Evolutionary conservation across 2,329 filamentous ascomycete species (phyloP).

Genomic region (Fusarium lateritium): DNA sequence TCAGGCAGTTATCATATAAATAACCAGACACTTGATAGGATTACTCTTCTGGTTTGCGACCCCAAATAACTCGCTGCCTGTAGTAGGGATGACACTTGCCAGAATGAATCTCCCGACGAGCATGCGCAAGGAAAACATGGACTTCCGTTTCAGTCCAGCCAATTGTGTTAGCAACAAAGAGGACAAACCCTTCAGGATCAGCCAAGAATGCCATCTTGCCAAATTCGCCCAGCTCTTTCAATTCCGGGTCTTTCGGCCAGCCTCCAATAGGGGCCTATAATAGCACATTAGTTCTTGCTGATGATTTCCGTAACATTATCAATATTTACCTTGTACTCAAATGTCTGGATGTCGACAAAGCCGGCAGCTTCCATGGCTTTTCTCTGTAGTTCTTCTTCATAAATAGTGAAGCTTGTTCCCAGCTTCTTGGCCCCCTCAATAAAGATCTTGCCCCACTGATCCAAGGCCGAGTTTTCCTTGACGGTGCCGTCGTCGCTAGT

Average conservation of each 20-base stretch:
- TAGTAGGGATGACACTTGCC: slow-evolving; percentile 18
- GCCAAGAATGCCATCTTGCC: slow-evolving; percentile 11
- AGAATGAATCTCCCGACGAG: slow-evolving; percentile 8
- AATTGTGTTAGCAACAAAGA: slow-evolving; percentile 21
- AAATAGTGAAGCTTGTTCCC: not conserved
- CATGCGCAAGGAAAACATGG: slow-evolving; percentile 18
- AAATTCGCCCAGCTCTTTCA: slow-evolving; percentile 17
- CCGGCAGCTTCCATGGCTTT: slow-evolving; percentile 25
- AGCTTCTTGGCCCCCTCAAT: slow-evolving; percentile 24
- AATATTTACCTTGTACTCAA: slow-evolving; percentile 17
- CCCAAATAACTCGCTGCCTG: slow-evolving; percentile 18
- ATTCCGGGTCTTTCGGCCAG: slow-evolving; percentile 8
- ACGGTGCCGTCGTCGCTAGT: slow-evolving; percentile 19
- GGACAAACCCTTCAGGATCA: slow-evolving; percentile 13
- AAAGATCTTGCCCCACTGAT: slow-evolving; percentile 23
- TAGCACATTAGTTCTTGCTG: not conserved
- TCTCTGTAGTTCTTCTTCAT: slow-evolving; percentile 9
- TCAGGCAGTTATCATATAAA: too few relatives aligned
- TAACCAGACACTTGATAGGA: not conserved
- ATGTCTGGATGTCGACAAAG: slow-evolving; percentile 17
- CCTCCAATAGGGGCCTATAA: slow-evolving; percentile 12
- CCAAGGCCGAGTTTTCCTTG: slow-evolving; percentile 15
- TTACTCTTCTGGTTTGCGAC: slow-evolving; percentile 8
- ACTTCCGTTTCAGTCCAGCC: slow-evolving; percentile 17
- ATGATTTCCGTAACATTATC: fast-evolving